Evolutionary conservation across 768 basidiomycete genomes (phyloP).

Genomic region (Pulveroboletus sp.): DNA sequence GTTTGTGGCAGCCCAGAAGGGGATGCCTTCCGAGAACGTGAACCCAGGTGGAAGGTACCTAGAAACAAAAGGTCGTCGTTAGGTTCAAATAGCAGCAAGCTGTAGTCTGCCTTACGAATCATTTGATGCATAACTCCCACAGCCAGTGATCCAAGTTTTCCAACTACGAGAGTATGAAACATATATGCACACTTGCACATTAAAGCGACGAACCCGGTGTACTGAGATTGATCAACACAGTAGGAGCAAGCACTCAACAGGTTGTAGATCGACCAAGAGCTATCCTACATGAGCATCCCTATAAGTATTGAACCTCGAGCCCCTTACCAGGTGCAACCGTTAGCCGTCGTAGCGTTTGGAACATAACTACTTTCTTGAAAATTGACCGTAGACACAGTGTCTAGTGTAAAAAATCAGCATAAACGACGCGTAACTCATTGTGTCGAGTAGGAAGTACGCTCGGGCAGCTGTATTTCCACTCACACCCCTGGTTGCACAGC

Average conservation of each 20-base stretch:
- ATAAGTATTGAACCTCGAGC: background rate
- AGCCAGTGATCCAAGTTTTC: constrained; percentile 15
- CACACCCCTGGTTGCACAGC: constrained; percentile 15
- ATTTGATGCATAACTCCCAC: constrained; percentile 12
- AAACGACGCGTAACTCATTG: background rate
- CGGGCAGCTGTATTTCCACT: background rate
- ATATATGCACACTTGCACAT: background rate
- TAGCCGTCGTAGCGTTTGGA: constrained; percentile 14
- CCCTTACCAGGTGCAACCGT: constrained; percentile 23
- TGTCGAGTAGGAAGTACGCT: background rate
- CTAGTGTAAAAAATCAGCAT: constrained; percentile 5
- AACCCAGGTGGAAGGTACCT: constrained; percentile 23
- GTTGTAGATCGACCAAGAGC: constrained; percentile 30
- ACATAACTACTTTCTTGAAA: constrained; percentile 19
- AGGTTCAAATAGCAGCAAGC: background rate
- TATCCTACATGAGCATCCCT: constrained; percentile 5
- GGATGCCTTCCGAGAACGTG: constrained; percentile 14
- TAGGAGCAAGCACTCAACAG: constrained; percentile 25
- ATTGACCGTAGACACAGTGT: constrained; percentile 8
- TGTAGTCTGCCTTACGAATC: constrained; percentile 15
- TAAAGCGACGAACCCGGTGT: constrained; percentile 11
- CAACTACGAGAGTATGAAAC: constrained; percentile 17
- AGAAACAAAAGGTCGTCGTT: background rate
- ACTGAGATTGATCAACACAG: constrained; percentile 10
- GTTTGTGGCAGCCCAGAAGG: constrained; percentile 21